Conservation (phyloP, 495 filamentous ascomycete genomes). For the Penicillium steckii region DNA sequence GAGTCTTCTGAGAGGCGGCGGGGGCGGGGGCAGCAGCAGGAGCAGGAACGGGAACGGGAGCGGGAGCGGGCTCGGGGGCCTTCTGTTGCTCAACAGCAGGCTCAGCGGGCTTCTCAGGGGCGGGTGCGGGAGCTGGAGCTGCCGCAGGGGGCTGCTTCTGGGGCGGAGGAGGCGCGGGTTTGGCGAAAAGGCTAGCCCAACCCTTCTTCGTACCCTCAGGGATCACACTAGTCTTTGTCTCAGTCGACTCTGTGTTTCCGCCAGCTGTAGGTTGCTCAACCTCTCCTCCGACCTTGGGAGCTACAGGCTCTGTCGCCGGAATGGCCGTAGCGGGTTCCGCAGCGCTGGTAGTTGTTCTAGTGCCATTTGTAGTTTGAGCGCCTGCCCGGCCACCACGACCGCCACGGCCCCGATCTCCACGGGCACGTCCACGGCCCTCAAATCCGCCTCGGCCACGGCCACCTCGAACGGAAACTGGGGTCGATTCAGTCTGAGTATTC, state of each 20-base stretch:
- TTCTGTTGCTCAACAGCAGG: constrained; percentile 22
- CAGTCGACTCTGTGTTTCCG: constrained; percentile 26
- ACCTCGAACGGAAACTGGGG: constrained; percentile 54
- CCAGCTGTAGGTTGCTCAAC: constrained; percentile 30
- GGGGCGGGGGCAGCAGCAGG: constrained; percentile 17
- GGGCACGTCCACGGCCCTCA: constrained; percentile 66
- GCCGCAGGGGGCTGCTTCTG: constrained; percentile 33
- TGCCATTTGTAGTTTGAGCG: constrained; percentile 52
- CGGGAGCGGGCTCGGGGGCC: constrained; percentile 31
- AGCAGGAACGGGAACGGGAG: constrained; percentile 28
- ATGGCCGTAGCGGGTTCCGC: constrained; percentile 26
- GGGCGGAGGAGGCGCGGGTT: constrained; percentile 40
- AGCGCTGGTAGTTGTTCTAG: constrained; percentile 35
- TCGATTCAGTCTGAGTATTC: constrained; percentile 48
- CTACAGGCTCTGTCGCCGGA: constrained; percentile 44
- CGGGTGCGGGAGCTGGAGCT: constrained; percentile 24
- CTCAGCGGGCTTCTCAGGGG: constrained; percentile 16
- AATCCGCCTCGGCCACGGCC: constrained; percentile 64
- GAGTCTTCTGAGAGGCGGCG: constrained; percentile 28
- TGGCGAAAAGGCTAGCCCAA: constrained; percentile 64
- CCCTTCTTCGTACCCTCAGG: constrained; percentile 56
- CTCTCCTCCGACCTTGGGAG: constrained; percentile 24
- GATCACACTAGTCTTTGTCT: constrained; percentile 44
- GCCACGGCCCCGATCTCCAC: constrained; percentile 74
- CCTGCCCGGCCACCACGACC: constrained; percentile 69